phyloP scores from a whole-genome alignment of 441 rosid species.

The Gossypium gossypioides region DNA sequence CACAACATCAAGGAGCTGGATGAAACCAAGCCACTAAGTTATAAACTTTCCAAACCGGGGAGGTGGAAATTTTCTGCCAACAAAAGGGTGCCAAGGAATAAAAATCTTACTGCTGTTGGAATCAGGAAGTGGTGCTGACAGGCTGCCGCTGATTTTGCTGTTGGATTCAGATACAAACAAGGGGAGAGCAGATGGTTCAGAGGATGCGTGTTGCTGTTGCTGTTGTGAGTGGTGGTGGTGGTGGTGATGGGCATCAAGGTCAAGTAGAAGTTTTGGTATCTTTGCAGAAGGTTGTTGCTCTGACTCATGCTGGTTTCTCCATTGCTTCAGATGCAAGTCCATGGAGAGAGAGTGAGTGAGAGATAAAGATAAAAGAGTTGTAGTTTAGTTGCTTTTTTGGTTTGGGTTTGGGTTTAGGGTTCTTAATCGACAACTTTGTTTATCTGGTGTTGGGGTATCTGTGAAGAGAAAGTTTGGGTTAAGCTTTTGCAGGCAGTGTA shows the following conservation, averaged over 20 bases:
- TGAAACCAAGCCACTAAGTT: neutral
- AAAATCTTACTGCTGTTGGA: conserved; percentile 39
- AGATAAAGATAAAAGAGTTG: conserved; percentile 1
- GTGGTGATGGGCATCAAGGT: neutral
- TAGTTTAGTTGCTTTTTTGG: conserved; percentile 19
- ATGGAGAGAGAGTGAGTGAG: conserved; percentile 25
- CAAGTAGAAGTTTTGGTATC: conserved; percentile 52
- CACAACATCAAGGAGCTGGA: neutral
- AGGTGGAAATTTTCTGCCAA: neutral
- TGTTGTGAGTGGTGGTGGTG: conserved; percentile 1
- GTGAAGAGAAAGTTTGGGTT: conserved; percentile 20
- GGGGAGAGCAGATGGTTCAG: conserved; percentile 40
- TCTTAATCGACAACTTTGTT: neutral
- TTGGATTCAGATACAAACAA: conserved; percentile 53
- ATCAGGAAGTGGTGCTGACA: conserved; percentile 53
- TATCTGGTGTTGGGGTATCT: neutral
- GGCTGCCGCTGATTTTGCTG: conserved; percentile 38
- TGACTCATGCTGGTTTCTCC: conserved; percentile 74
- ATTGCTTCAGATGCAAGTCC: conserved; percentile 86
- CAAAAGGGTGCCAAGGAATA: conserved; percentile 3
- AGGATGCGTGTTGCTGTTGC: conserved; percentile 8
- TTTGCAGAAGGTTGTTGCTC: conserved; percentile 54
- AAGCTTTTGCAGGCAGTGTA: conserved; percentile 16
- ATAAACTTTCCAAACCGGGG: neutral
- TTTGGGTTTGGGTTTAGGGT: conserved; percentile 2